Percentiles rank a stretch among this genome's conserved stretches.
These are phyloP conservation scores for Podaxis sp. DNA, from an alignment of 768 basidiomycete genomes.

Conservation along the genomic window DNA sequence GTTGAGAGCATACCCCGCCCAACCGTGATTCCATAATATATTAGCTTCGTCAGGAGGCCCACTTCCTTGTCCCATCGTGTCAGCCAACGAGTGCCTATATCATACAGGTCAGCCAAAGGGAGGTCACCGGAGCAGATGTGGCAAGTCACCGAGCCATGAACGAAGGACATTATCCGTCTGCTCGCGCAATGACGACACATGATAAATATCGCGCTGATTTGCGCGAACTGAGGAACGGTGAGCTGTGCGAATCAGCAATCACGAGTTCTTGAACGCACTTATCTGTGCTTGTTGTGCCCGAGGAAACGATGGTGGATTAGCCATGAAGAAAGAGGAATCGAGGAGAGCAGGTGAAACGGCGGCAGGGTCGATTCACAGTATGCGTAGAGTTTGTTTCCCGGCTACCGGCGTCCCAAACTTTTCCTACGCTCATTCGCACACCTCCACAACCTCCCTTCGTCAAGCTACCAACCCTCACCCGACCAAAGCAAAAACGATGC, in stretches of 20 bases:
- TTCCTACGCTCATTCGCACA: slow-evolving; percentile 19
- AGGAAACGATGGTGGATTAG: slow-evolving; percentile 54
- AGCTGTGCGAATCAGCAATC: slow-evolving; percentile 9
- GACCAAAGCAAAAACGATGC: slow-evolving; percentile 57
- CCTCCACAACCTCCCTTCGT: slow-evolving; percentile 14
- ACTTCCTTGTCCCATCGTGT: slow-evolving; percentile 81
- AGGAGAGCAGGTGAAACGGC: neutral
- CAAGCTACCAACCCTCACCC: slow-evolving; percentile 26
- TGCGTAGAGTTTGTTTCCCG: neutral
- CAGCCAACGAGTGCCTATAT: slow-evolving; percentile 75
- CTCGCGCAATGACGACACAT: slow-evolving; percentile 72
- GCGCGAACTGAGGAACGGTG: slow-evolving; percentile 61
- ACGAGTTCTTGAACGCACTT: slow-evolving; percentile 48
- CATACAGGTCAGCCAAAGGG: slow-evolving; percentile 8
- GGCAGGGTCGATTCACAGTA: neutral
- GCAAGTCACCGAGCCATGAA: slow-evolving; percentile 68
- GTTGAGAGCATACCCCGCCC: slow-evolving; percentile 56
- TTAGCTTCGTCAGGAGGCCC: slow-evolving; percentile 62
- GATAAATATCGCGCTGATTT: slow-evolving; percentile 80
- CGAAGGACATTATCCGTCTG: slow-evolving; percentile 74
- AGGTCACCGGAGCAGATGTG: neutral
- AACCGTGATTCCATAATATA: slow-evolving; percentile 74
- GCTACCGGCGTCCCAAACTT: slow-evolving; percentile 8
- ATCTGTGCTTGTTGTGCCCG: slow-evolving; percentile 84
- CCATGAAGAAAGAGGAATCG: slow-evolving; percentile 16